Percentiles rank a stretch among this genome's conserved stretches.
Conservation (phyloP, 352 stramenopile genomes). For the Pythium phragmiticola region DNA sequence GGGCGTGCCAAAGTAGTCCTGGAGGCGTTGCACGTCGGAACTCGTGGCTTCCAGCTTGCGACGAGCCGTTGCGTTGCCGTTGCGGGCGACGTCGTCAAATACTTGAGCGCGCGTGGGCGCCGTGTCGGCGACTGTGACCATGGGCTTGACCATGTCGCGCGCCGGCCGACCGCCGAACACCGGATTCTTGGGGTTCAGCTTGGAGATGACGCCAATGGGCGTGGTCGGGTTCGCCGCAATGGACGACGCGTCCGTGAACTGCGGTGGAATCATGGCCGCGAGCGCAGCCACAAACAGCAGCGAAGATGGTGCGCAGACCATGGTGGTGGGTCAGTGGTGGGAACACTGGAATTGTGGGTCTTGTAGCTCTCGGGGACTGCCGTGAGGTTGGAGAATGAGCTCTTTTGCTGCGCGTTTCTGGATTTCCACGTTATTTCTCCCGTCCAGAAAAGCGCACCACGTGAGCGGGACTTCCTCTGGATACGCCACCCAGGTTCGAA, state of each 20-base stretch:
- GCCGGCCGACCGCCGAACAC: slow-evolving; percentile 10
- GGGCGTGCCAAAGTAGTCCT: slow-evolving; percentile 15
- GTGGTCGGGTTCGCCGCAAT: slow-evolving; percentile 18
- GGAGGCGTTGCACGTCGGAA: slow-evolving; percentile 16
- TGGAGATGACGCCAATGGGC: slow-evolving; percentile 1
- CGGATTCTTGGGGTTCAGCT: slow-evolving; percentile 7
- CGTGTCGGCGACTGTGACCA: slow-evolving; percentile 5
- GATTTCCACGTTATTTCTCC: slow-evolving; percentile 5
- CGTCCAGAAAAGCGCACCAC: slow-evolving; percentile 2
- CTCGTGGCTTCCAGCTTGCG: slow-evolving; percentile 20
- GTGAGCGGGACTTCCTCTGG: no score
- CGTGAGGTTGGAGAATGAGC: slow-evolving; percentile 45
- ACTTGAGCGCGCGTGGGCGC: slow-evolving; percentile 9
- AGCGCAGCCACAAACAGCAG: slow-evolving; percentile 6
- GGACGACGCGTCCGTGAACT: slow-evolving; percentile 1
- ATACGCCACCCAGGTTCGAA: no score
- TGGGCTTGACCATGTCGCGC: slow-evolving; percentile 5
- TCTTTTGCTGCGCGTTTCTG: slow-evolving; percentile 32
- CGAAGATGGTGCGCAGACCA: slow-evolving; percentile 5
- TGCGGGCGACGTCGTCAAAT: slow-evolving; percentile 2
- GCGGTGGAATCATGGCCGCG: neutral
- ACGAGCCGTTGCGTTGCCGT: neutral
- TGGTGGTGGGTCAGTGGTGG: neutral
- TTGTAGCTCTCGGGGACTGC: slow-evolving; percentile 54
- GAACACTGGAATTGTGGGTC: neutral